Conservation (phyloP, 768 basidiomycete genomes). For the Trametes cinnabarina region DNA sequence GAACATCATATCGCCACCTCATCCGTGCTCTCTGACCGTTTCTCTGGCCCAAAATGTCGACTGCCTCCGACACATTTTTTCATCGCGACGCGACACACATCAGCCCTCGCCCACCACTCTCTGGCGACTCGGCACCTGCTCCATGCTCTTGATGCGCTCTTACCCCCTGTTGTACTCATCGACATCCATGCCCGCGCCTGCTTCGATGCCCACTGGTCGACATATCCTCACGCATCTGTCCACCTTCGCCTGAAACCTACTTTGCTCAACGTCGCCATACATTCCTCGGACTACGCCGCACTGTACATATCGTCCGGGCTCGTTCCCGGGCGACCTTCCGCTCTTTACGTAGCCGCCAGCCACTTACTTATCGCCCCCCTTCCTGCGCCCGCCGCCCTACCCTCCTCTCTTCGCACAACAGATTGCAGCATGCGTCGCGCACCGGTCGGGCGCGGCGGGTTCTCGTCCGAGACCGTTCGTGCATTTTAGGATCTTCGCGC, state of each 20-base stretch:
- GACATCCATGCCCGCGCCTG: no score
- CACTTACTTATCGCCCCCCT: no score
- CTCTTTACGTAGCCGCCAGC: conserved; percentile 5
- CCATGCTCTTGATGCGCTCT: conserved; percentile 1
- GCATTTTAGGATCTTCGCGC: no score
- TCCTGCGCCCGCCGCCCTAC: no score
- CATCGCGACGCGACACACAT: conserved; percentile 3
- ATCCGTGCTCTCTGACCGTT: neutral
- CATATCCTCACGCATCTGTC: no score
- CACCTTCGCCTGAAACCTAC: neutral
- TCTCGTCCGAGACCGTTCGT: no score
- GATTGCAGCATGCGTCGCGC: no score
- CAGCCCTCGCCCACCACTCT: neutral
- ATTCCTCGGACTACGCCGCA: neutral
- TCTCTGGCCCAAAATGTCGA: neutral
- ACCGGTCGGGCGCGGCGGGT: no score
- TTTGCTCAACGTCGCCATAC: neutral
- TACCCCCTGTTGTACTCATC: no score
- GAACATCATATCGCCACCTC: neutral
- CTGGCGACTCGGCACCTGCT: neutral
- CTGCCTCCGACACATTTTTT: no score
- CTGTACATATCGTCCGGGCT: neutral
- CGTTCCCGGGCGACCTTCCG: neutral
- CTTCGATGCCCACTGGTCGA: no score
- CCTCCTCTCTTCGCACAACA: no score